Percentiles rank a stretch among this genome's conserved stretches.
Conservation (phyloP, 331 rosid genomes). For the Rosa hybrid region DNA sequence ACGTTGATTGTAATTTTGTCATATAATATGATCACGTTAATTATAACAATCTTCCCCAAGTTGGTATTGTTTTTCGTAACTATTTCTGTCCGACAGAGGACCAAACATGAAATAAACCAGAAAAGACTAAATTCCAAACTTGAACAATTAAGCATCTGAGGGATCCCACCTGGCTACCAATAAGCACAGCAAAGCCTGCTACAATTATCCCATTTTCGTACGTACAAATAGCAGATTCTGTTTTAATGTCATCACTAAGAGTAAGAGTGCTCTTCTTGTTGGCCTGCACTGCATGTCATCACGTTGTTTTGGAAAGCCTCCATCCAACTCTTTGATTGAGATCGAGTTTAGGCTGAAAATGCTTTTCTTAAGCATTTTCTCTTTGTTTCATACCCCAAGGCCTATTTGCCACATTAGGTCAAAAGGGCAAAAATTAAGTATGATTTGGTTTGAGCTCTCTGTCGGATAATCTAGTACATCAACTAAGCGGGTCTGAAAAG, state of each 20-base stretch:
- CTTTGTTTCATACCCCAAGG: background rate
- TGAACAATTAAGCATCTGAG: conserved; percentile 18
- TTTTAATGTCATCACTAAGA: background rate
- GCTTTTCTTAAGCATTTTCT: background rate
- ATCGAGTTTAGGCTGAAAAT: background rate
- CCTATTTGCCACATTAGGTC: conserved; percentile 3
- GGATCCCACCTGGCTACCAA: conserved; percentile 3
- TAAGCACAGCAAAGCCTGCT: conserved; percentile 13
- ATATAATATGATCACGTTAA: conserved; percentile 10
- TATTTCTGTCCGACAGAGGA: background rate
- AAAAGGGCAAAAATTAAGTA: background rate
- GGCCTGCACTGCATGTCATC: conserved; percentile 6
- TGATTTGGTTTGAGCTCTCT: background rate
- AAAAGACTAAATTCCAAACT: conserved; percentile 4
- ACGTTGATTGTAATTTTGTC: conserved; percentile 15
- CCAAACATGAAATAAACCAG: background rate
- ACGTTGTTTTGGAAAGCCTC: background rate
- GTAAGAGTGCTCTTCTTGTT: background rate
- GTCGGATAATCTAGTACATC: background rate
- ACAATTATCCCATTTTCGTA: conserved; percentile 5
- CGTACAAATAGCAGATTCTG: background rate
- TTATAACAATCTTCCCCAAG: conserved; percentile 9
- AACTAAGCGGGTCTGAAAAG: background rate
- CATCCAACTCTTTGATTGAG: background rate
- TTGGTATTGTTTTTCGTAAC: conserved; percentile 14